Evolutionary conservation across 352 stramenopile genomes (phyloP).

Genomic region (Globisporangium abappressorium): DNA sequence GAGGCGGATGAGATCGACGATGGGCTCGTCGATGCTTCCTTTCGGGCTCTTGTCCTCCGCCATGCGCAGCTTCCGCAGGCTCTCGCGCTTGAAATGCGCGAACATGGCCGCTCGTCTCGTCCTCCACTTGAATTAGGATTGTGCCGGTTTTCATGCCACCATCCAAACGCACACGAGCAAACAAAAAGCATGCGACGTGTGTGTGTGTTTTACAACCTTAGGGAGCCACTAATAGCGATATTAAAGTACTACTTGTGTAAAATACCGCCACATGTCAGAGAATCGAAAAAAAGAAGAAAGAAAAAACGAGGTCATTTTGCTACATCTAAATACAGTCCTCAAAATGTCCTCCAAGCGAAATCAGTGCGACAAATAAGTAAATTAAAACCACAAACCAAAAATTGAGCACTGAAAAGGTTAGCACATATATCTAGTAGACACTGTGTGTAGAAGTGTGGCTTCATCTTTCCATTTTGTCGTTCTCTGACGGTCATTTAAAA

Average conservation of each 20-base stretch:
- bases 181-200: slow-evolving; percentile 5
- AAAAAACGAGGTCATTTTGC: neutral
- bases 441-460: neutral
- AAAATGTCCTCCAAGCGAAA: too few relatives aligned
- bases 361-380: neutral
- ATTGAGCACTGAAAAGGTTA: neutral
- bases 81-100: slow-evolving; percentile 84
- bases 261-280: neutral
- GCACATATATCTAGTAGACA: neutral
- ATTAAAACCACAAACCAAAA: neutral
- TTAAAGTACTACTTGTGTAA: neutral
- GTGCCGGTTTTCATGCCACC: neutral
- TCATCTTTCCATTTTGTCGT: neutral
- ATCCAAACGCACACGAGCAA: neutral
- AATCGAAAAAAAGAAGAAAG: neutral
- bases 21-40: slow-evolving; percentile 86
- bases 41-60: slow-evolving; percentile 91
- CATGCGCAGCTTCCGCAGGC: slow-evolving; percentile 74
- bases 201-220: neutral
- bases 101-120: slow-evolving; percentile 38
- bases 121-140: neutral
- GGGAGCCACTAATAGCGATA: neutral
- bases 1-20: slow-evolving; percentile 82
- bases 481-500: neutral
- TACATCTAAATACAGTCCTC: neutral